Conservation (phyloP, 129 eudicot genomes). For the Chrysanthemum lavandulifolium region DNA sequence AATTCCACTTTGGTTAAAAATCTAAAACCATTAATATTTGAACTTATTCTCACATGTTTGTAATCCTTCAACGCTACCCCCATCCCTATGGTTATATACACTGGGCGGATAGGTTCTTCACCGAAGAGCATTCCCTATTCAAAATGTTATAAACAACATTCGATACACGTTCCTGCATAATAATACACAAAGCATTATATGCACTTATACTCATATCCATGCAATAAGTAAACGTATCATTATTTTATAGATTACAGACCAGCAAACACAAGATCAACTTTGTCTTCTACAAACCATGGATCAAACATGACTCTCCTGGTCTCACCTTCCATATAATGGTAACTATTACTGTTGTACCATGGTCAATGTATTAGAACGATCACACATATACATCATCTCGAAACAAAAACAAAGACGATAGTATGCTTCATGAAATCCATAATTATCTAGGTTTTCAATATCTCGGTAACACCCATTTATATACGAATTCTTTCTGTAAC, state of each 20-base stretch:
- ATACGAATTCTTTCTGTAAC: too few relatives aligned
- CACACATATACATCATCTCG: background rate
- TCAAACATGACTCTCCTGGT: slow-evolving; percentile 51
- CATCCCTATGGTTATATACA: slow-evolving; percentile 57
- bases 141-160: slow-evolving; percentile 48
- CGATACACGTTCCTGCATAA: slow-evolving; percentile 43
- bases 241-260: slow-evolving; percentile 41
- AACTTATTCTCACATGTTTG: too few relatives aligned
- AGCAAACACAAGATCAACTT: slow-evolving; percentile 55
- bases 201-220: background rate
- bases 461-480: too few relatives aligned
- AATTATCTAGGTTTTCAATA: too few relatives aligned
- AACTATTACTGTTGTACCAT: slow-evolving; percentile 49
- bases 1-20: too few relatives aligned
- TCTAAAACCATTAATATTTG: too few relatives aligned
- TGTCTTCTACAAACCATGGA: slow-evolving; percentile 44
- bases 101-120: slow-evolving; percentile 47
- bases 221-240: background rate
- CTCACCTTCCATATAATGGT: slow-evolving; percentile 58
- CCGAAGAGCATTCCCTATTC: slow-evolving; percentile 41
- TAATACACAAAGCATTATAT: background rate
- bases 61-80: slow-evolving; percentile 56
- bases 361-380: slow-evolving; percentile 56
- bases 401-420: too few relatives aligned
- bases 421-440: too few relatives aligned